Conservation (phyloP, 768 basidiomycete species). For the Epithele typhae region DNA sequence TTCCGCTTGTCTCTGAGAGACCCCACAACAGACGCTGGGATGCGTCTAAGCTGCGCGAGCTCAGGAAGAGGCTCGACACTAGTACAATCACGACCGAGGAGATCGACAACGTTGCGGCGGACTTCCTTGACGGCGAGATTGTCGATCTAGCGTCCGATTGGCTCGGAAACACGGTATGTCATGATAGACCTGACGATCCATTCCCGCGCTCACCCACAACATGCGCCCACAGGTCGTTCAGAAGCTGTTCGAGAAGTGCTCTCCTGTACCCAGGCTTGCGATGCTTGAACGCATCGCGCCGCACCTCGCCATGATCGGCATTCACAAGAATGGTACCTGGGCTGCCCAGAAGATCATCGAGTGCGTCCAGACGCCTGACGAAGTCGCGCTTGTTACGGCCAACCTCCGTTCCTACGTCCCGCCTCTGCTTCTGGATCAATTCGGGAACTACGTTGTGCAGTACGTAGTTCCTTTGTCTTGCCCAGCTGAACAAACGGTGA, state of each 20-base stretch:
- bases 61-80: constrained; percentile 92
- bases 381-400: constrained; percentile 78
- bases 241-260: constrained; percentile 92
- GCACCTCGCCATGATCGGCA: constrained; percentile 94
- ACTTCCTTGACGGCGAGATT: constrained; percentile 91
- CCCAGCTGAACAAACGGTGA: not conserved
- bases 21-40: constrained; percentile 88
- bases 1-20: constrained; percentile 85
- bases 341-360: constrained; percentile 99
- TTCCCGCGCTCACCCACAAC: not conserved
- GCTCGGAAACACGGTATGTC: constrained; percentile 88
- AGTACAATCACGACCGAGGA: constrained; percentile 80
- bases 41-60: constrained; percentile 87
- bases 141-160: constrained; percentile 96
- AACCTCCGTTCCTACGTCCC: constrained; percentile 90
- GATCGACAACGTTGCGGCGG: constrained; percentile 84
- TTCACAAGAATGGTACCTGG: constrained; percentile 99
- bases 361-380: constrained; percentile 84
- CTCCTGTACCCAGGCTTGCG: constrained; percentile 67
- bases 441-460: constrained; percentile 93
- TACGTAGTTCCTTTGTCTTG: constrained; percentile 35
- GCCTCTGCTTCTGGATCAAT: constrained; percentile 90
- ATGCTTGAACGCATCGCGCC: constrained; percentile 95
- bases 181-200: not conserved
- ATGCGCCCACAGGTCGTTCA: constrained; percentile 93